Evolutionary conservation across 148 eudicot species (phyloP).

Genomic region (Heliamphora exappendiculata): DNA sequence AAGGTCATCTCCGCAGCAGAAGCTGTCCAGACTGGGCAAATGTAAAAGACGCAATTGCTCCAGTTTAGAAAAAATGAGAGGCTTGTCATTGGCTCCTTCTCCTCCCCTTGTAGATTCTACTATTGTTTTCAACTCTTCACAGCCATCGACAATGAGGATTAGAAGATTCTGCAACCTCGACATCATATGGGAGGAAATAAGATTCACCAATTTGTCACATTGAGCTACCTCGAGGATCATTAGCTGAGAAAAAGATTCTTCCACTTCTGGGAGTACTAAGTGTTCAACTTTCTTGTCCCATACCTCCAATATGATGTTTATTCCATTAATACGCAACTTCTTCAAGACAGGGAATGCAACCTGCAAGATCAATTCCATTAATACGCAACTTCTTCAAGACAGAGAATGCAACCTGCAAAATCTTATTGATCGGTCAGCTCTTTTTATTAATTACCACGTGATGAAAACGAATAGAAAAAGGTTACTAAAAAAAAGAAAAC

Average conservation of each 20-base stretch:
- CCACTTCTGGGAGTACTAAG: not conserved
- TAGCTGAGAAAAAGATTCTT: not conserved
- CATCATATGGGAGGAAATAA: not conserved
- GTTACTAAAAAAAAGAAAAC: no score
- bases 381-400: not conserved
- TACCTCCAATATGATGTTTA: not conserved
- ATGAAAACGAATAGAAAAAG: not conserved
- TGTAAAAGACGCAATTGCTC: fast-evolving
- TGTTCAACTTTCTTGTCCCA: not conserved
- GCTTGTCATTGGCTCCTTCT: not conserved
- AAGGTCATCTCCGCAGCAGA: not conserved
- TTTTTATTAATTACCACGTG: not conserved
- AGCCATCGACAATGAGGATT: not conserved
- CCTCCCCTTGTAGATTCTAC: not conserved
- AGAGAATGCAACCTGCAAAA: not conserved
- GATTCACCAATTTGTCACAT: not conserved
- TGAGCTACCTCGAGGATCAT: not conserved
- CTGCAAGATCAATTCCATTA: not conserved
- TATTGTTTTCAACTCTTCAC: not conserved
- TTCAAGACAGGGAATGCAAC: not conserved
- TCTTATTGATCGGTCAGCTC: no score
- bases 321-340: not conserved
- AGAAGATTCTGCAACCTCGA: not conserved
- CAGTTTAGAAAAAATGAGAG: not conserved
- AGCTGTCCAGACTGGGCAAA: not conserved